Base-by-base conservation (phyloP, 768 basidiomycete species). In the Mycena haematopus region DNA sequence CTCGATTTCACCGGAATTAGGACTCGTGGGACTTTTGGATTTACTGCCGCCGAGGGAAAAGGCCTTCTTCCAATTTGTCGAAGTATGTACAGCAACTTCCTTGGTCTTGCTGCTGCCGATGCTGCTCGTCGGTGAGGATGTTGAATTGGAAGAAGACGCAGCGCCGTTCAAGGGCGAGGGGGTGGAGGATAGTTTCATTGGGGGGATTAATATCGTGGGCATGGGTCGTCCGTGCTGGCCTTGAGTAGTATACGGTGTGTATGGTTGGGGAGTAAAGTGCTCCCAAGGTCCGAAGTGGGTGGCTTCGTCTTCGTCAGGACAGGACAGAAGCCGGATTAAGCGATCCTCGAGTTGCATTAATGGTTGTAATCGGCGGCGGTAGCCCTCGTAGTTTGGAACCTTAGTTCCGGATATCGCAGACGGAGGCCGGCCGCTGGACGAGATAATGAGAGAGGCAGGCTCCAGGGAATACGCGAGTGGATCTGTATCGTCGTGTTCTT, bases 251-350 rank as follows among this genome's bases (percentile, higher is more conserved):
- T 62, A n/a, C n/a, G n/a, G n/a, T n/a, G n/a, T n/a, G n/a, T n/a
- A 56, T 63, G 68, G 70, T 67, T 64, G 58, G 1, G 53, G 66
- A 33, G 70, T 70, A 68, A 72, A 74, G 36, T 65, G 64, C 40
- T 79, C 78, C 80, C 80, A 81, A 62, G 78, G 75, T 31, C 75
- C 77, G 1, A 90, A 80, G 65, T 79, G 88, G 3, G 85, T 89
- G 9, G 89, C 78, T 69, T 90, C 88, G 47, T 91, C 89, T 59
- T 91, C 90, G 35, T 89, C 86, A 1, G 87, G 84, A 14, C 86
- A 84, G 42, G 89, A 86, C 38, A 94, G 84, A 65, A 86, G 78
- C 46, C 78, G 82, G 63, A 84, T 89, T 58, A 94, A 80, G 40
- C 81, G 84, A 57, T 88, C 86, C 74, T 93, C 92, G 14, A 94